Base-by-base conservation (phyloP, 352 stramenopile genomes). In the Thalassiosira sp. region DNA sequence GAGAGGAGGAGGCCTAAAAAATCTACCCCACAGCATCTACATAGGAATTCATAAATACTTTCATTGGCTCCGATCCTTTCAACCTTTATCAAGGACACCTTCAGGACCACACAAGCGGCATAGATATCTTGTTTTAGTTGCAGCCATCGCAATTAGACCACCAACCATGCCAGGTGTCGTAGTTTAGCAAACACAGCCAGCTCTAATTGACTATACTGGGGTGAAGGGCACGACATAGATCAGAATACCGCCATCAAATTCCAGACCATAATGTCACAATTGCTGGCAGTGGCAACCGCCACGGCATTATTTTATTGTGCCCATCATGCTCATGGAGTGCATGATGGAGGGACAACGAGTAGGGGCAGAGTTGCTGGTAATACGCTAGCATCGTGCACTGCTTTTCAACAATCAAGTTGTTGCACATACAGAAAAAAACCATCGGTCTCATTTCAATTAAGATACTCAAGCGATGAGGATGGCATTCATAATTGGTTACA, bases 401-500 rank as follows among this genome's bases (percentile, higher is more conserved):
- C 51, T 27, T n/a, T n/a, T n/a, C n/a, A n/a, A n/a, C n/a, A n/a
- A n/a, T n/a, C n/a, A n/a, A n/a, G n/a, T n/a, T n/a, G n/a, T n/a
- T n/a, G n/a, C n/a, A n/a, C n/a, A n/a, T n/a, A n/a, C n/a, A n/a
- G n/a, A n/a, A n/a, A n/a, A n/a, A n/a, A n/a, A n/a, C 51, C 51
- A 20, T 43, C 24, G 33, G 27, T n/a, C 51, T 1, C 28, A 27
- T 25, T 22, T 60, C 51, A 43, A 60, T 45, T 60, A 24, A 28
- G 51, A 16, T 60, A 60, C 27, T 60, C 51, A 43, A 60, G 27
- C 10, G 51, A 60, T 43, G n/a, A 27, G 51, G 18, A 27, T 22
- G 45, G 18, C 13, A 52, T 1, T 52, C 10, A 52, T 52, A 28
- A 52, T 52, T 52, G 45, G 45, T 52, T 52, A 28, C 45, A 28